Conservation (phyloP, 1,284 basidiomycete species). For the Pseudozyma flocculosa region DNA sequence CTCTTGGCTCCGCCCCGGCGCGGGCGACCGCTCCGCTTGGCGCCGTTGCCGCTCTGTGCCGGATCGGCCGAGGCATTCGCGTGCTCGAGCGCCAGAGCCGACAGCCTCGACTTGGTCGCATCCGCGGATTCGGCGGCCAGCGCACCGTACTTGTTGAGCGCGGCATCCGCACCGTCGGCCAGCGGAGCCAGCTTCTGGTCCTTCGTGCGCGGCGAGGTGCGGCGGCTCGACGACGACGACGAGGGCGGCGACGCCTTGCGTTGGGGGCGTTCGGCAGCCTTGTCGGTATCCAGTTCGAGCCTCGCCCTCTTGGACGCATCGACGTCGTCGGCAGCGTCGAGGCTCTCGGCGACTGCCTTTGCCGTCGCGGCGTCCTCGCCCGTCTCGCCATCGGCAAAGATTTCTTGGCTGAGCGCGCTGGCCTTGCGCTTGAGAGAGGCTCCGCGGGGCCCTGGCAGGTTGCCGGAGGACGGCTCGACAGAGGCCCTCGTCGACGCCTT, state of each 20-base stretch:
- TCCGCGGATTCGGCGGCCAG: background rate
- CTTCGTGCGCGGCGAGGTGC: constrained; percentile 25
- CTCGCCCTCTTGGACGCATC: constrained; percentile 3
- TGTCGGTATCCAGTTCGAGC: background rate
- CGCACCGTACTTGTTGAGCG: background rate
- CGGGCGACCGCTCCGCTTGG: background rate
- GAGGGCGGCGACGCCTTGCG: background rate
- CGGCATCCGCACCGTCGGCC: background rate
- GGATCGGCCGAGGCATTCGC: too few species aligned
- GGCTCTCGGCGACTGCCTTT: too few species aligned
- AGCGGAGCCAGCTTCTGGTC: background rate
- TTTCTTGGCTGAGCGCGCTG: constrained; percentile 31
- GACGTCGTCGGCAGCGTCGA: constrained; percentile 2
- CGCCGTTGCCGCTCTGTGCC: background rate
- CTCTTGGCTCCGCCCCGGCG: background rate
- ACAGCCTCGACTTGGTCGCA: background rate
- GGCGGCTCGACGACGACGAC: constrained; percentile 24
- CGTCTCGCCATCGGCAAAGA: constrained; percentile 8
- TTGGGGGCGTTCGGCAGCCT: constrained; percentile 2
- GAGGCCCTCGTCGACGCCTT: background rate
- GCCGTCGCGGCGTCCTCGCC: background rate
- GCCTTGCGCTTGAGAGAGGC: constrained; percentile 28
- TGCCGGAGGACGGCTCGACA: constrained; percentile 5
- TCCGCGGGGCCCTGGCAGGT: background rate
- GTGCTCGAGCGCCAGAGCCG: background rate